Percentiles rank a stretch among this genome's conserved stretches.
Evolutionary conservation across 345 rosid genomes (phyloP).

Genomic region (Noccaea caerulescens): DNA sequence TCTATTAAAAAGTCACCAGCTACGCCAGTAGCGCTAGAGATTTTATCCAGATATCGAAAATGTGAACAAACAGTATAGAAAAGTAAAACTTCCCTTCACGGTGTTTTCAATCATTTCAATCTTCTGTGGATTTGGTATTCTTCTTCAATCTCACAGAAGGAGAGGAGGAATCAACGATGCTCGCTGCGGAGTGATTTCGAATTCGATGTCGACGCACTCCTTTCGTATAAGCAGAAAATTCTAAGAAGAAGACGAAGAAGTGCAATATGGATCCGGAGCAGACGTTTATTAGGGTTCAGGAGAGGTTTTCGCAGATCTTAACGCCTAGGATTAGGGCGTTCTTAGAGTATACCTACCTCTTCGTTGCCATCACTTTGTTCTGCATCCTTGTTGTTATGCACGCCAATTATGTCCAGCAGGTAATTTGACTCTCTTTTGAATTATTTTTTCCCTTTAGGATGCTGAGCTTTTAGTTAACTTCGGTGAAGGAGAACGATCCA

Average conservation of each 20-base stretch:
- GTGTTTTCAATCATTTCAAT: slow-evolving; percentile 9
- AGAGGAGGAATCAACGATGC: slow-evolving; percentile 3
- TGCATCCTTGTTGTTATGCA: slow-evolving; percentile 97
- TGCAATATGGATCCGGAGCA: slow-evolving; percentile 93
- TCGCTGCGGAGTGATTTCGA: neutral
- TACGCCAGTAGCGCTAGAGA: neutral
- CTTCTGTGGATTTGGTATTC: slow-evolving; percentile 6
- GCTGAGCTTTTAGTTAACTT: neutral
- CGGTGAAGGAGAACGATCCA: neutral
- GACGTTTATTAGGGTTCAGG: slow-evolving; percentile 93
- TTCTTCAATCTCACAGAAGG: neutral
- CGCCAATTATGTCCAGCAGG: slow-evolving; percentile 99
- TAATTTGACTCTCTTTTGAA: slow-evolving; percentile 23
- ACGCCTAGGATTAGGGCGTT: slow-evolving; percentile 73
- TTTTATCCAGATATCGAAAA: no score
- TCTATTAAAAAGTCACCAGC: neutral
- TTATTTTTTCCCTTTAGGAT: neutral
- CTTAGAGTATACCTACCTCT: slow-evolving; percentile 80
- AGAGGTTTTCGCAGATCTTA: slow-evolving; percentile 89
- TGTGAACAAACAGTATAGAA: no score
- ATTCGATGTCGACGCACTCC: slow-evolving; percentile 31
- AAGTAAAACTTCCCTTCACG: neutral
- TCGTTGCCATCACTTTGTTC: slow-evolving; percentile 81
- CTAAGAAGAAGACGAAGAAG: slow-evolving; percentile 22
- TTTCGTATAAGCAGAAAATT: neutral